Evolutionary conservation across 2,329 filamentous ascomycete species (phyloP).

Genomic region (Fusarium coffeatum): DNA sequence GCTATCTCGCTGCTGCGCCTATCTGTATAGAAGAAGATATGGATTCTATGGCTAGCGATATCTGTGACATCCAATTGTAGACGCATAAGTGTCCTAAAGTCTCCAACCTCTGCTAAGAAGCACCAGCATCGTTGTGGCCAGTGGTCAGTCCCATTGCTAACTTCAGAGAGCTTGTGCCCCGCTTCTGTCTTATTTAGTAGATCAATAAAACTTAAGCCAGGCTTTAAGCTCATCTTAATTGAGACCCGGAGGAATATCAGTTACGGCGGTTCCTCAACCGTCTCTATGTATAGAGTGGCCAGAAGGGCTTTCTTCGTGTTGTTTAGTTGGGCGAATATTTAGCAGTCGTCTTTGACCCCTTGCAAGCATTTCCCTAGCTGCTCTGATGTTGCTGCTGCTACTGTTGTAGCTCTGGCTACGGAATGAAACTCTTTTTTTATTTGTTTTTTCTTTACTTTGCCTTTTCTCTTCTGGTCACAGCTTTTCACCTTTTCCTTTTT

Average conservation of each 20-base stretch:
- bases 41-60: background rate
- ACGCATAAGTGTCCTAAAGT: background rate
- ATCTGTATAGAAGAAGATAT: background rate
- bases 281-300: background rate
- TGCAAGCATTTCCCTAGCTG: too few relatives aligned
- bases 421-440: too few relatives aligned
- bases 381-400: too few relatives aligned
- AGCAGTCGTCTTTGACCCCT: too few relatives aligned
- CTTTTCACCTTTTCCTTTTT: too few relatives aligned
- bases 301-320: background rate
- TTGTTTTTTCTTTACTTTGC: too few relatives aligned
- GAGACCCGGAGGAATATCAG: background rate
- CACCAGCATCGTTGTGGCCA: background rate
- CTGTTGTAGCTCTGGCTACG: too few relatives aligned
- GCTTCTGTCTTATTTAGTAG: rapidly evolving
- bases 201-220: background rate
- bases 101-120: background rate
- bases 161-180: background rate
- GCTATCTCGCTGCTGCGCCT: background rate
- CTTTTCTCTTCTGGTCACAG: too few relatives aligned
- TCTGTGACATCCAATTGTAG: background rate
- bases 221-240: background rate
- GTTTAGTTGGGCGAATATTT: background rate
- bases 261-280: background rate
- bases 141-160: background rate